Evolutionary conservation across 1,139 yeast species (phyloP), one percentile per base, ranked within the genome.

Genomic region (Blastobotrys malaysiensis): DNA sequence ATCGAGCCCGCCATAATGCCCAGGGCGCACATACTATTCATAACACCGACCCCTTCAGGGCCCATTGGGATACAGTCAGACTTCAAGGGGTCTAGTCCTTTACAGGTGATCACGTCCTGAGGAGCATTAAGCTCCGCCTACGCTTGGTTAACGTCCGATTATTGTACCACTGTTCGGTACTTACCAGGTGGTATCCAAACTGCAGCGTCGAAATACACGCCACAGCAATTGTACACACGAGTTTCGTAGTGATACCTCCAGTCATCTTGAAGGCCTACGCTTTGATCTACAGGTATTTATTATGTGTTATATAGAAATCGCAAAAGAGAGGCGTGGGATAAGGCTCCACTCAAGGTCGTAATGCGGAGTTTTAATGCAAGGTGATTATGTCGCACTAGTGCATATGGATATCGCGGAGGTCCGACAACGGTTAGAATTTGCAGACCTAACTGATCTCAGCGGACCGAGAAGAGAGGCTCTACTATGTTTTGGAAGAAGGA

Each of bases 1-100:
- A 84, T 73, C 0, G 97, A 88, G 1, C 96, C 90, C 6, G 86
- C 54, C 20, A 91, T 74, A 0, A 98, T 98, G 7, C 99, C 98
- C 54, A 91, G 76, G 44, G 95, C 83, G 69, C 86, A 89, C 24
- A 88, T 79, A 0, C 96, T 84, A 0, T 96, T 90, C n/a, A 85
- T 83, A 24, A 86, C 70, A 0, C 97, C 98, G 49, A 88, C 73
- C 56, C 86, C 86, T 49, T 80, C 77, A 14, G 83, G 80, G 19
- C 77, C 72, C 76, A 88, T 76, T 0, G 81, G 77, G 26, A 89
- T 80, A 68, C 97, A 83, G 61, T 77, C 74, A 52, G 65, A 64
- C 55, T 65, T 59, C 0, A 66, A 63, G 11, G 62, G 62, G 11
- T 58, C 59, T 50, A 61, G 67, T 2, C 65, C 63, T 31, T 66